A percentile compares a stretch with the other conserved stretches of the same genome.
Conservation (phyloP, 2,329 filamentous ascomycete species). For the Trichophyton simii region DNA sequence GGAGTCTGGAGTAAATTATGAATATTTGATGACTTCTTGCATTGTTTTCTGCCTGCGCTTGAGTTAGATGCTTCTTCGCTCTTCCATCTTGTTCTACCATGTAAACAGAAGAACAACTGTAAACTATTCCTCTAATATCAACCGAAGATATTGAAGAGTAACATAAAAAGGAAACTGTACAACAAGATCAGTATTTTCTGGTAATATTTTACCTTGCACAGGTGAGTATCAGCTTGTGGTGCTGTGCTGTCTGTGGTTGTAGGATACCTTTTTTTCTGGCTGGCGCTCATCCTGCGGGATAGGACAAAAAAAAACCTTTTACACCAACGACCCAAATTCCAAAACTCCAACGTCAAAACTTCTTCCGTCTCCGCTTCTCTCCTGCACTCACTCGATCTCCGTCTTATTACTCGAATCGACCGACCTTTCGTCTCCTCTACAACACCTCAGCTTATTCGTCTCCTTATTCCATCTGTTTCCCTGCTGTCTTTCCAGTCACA, state of each 20-base stretch:
- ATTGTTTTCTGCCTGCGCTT: neutral
- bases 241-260: neutral
- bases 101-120: neutral
- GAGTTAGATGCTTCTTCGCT: neutral
- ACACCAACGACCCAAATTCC: neutral
- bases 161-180: neutral
- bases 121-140: too few relatives aligned
- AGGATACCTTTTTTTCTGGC: neutral
- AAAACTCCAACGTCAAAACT: neutral
- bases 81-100: neutral
- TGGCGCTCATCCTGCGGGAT: neutral
- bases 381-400: neutral
- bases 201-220: neutral
- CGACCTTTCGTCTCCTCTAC: neutral
- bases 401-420: constrained; percentile 1
- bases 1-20: neutral
- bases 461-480: neutral
- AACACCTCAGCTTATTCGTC: constrained; percentile 8
- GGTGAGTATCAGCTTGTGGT: neutral
- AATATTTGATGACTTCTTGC: neutral
- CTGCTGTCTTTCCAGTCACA: constrained; percentile 4
- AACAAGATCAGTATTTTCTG: too few relatives aligned
- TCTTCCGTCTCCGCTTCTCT: constrained; percentile 4
- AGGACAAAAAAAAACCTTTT: constrained; percentile 3
- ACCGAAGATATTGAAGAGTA: neutral